Conservation (phyloP, 2,329 filamentous ascomycete species). For the Aspergillus luchuensis region DNA sequence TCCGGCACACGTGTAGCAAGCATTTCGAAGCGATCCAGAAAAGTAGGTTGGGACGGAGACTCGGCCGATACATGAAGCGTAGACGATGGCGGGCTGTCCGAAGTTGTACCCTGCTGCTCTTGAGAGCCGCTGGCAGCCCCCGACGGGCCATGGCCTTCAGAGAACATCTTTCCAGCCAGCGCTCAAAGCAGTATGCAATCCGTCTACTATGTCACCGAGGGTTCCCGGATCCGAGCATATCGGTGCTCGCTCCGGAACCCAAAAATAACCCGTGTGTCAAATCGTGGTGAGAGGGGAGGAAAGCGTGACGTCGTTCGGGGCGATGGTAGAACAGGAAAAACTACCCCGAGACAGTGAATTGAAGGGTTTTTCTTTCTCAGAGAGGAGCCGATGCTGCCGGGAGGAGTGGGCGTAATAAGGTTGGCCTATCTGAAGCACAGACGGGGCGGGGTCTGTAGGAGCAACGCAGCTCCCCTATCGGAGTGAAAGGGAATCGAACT, state of each 20-base stretch:
- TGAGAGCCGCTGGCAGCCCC: constrained; percentile 33
- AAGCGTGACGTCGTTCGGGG: constrained; percentile 4
- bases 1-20: constrained; percentile 55
- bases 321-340: constrained; percentile 2
- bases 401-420: constrained; percentile 28
- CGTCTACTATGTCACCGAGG: constrained; percentile 42
- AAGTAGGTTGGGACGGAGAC: constrained; percentile 31
- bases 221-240: constrained; percentile 46
- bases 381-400: constrained; percentile 30
- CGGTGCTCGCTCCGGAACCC: constrained; percentile 45
- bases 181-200: constrained; percentile 40
- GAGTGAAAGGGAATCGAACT: constrained; percentile 24
- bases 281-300: constrained; percentile 12
- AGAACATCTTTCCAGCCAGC: constrained; percentile 47
- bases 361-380: constrained; percentile 11
- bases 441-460: constrained; percentile 30
- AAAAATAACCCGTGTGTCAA: constrained; percentile 24
- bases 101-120: constrained; percentile 30
- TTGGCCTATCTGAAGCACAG: constrained; percentile 35
- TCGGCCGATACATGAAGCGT: constrained; percentile 30
- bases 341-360: constrained; percentile 2
- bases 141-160: constrained; percentile 46
- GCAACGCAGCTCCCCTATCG: constrained; percentile 31
- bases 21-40: constrained; percentile 43
- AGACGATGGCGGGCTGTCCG: constrained; percentile 27